Base-by-base conservation (phyloP, 208 protist species). In the Acanthamoeba royreba region DNA sequence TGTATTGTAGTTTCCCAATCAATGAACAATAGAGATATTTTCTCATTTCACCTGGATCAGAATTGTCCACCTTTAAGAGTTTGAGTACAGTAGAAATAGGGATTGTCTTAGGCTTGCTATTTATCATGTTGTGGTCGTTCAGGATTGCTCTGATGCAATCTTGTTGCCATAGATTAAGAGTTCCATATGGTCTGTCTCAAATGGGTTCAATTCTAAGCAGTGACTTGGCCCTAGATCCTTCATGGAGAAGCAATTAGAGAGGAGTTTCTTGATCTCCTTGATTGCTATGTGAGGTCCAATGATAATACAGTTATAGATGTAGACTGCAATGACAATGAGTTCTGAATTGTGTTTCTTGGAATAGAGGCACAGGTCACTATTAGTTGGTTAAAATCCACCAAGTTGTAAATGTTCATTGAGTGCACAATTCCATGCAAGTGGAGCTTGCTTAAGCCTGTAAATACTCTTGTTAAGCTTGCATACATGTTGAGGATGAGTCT, bases 381-480 rank as follows among this genome's bases (percentile, higher is more conserved):
- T 19, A 15, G 53, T 77, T 2, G n/a, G 55, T 0, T 25, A 7
- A 19, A 77, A 92, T 38, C 28, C 2, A 25, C 49, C 28, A 40
- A 3, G 22, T 15, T 35, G 33, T 22, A 92, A 38, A 35, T 46
- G 38, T 7, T 55, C 22, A 40, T 74, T 40, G 19, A 92, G 38
- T 0, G 22, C 13, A 11, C 47, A 17, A 38, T 92, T 35, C 86
- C 86, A 92, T 31, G 35, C 15, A 5, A 43, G 40, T n/a, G 55
- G 86, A 35, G 86, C 86, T 40, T 92, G 86, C 42, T 92, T 92
- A 43, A 92, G 86, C 0, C 86, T 31, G 28, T 92, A 92, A 15
- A 92, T 47, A n/a, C 55, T 77, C n/a, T 74, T 77, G 1, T 38
- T 19, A 0, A 92, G 53, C 0, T 35, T 2, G 13, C 86, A 72